Evolutionary conservation across 2,329 filamentous ascomycete species (phyloP).

Genomic region (Decorospora gaudefroyi): DNA sequence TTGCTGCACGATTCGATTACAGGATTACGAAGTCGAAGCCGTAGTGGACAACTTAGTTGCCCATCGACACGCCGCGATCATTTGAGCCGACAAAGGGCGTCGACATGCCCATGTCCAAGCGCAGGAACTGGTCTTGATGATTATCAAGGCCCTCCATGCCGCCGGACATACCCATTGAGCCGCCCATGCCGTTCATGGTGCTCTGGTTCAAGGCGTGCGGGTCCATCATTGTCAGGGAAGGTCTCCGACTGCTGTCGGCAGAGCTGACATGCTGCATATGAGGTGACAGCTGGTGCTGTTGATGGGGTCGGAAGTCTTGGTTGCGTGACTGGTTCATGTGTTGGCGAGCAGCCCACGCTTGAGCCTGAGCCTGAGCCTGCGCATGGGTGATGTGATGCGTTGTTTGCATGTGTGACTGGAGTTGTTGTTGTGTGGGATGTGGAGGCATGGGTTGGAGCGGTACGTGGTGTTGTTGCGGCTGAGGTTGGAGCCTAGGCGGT

Average conservation of each 20-base stretch:
- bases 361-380: constrained; percentile 32
- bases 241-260: constrained; percentile 38
- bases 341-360: constrained; percentile 43
- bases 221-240: constrained; percentile 40
- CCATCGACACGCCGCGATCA: constrained; percentile 28
- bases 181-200: constrained; percentile 17
- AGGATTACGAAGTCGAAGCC: neutral
- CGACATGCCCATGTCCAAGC: constrained; percentile 41
- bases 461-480: constrained; percentile 23
- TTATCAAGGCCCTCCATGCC: constrained; percentile 44
- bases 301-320: constrained; percentile 38
- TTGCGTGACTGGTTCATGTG: constrained; percentile 47
- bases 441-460: constrained; percentile 39
- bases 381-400: constrained; percentile 37
- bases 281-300: constrained; percentile 36
- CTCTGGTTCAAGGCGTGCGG: constrained; percentile 29
- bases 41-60: constrained; percentile 7
- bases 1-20: constrained; percentile 5
- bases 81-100: constrained; percentile 36
- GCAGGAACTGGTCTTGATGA: constrained; percentile 40
- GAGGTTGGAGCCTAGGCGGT: constrained; percentile 15
- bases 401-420: constrained; percentile 33
- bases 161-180: constrained; percentile 28
- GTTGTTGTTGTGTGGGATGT: constrained; percentile 35
- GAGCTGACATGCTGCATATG: constrained; percentile 38